These are phyloP conservation scores for Termitomyces sp. DNA, from an alignment of 768 basidiomycete species.

Conservation along the genomic window DNA sequence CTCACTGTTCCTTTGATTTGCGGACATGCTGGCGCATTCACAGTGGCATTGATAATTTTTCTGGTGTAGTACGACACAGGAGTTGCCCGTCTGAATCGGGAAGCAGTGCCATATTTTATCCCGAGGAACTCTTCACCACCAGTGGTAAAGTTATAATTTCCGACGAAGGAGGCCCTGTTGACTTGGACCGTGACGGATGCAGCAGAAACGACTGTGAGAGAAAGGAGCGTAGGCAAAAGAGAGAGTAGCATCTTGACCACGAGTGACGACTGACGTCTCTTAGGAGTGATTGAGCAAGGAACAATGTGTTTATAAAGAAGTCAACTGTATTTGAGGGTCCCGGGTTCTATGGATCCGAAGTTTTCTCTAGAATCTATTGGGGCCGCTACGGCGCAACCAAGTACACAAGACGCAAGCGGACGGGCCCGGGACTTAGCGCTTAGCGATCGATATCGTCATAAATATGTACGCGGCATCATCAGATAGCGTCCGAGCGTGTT, in stretches of 20 bases:
- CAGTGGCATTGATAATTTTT: conserved; percentile 7
- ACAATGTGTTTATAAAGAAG: background rate
- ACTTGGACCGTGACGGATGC: conserved; percentile 11
- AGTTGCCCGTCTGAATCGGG: conserved; percentile 15
- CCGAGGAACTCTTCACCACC: conserved; percentile 18
- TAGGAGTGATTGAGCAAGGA: background rate
- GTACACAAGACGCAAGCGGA: background rate
- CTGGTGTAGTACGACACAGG: conserved; percentile 7
- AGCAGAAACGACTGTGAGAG: conserved; percentile 9
- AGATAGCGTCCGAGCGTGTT: too few species aligned
- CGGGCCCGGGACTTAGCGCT: background rate
- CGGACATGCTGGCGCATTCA: conserved; percentile 13
- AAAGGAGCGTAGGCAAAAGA: conserved; percentile 4
- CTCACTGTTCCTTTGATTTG: conserved; percentile 18
- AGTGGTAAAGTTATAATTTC: conserved; percentile 13
- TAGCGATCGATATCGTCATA: too few species aligned
- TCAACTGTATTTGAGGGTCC: background rate
- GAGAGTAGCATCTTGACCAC: conserved; percentile 9
- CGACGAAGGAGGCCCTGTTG: conserved; percentile 7
- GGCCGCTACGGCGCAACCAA: too few species aligned
- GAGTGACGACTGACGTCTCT: background rate
- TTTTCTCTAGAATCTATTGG: too few species aligned
- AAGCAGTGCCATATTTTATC: conserved; percentile 15
- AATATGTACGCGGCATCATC: background rate
- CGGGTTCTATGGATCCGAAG: too few species aligned